Evolutionary conservation across 495 filamentous ascomycete species (phyloP), one percentile per base, ranked within the genome.

Genomic region (Penicillium fimorum): DNA sequence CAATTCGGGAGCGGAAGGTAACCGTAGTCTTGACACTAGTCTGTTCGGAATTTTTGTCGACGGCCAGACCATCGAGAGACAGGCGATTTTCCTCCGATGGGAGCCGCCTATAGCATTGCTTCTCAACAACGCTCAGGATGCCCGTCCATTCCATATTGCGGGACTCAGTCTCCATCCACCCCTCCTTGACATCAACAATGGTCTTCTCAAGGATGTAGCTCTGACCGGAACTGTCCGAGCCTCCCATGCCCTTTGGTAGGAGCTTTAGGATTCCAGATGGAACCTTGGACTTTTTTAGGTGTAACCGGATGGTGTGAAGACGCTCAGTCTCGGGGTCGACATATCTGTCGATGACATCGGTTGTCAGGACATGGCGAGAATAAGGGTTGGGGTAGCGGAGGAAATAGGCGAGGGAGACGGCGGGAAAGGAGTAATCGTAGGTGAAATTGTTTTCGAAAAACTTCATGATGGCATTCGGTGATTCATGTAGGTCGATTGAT

Each of bases 321-420:
- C 86, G 88, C 45, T 91, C 86, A 1, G 89, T 92, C 17, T 62
- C 65, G 3, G 88, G 84, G 67, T 97, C 92, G 75, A 96, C 83
- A 65, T 85, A 81, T 44, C 90, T 89, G 33, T 87, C 84, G 71
- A 99, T 92, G 66, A 94, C 94, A 77, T 99, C 94, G 71, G 92
- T 96, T 38, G 90, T 95, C 58, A 96, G 83, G 56, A 99, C 94
- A 80, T 99, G 94, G 61, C 82, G 89, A 57, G 89, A 87, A 74
- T 96, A 97, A 11, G 94, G 94, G 71, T 99, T 99, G 15, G 94
- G 95, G 72, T 99, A 99, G 38, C 94, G 92, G 49, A 99, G 90
- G 80, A 97, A 97, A 82, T 96, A 99, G 75, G 94, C 94, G 59
- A 99, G 87, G 9, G 92, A 92, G 40, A 99, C 94, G 58, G 87